Evolutionary conservation across 208 protist genomes (phyloP).

Genomic region (Herpetomonas samuelpessoai): DNA sequence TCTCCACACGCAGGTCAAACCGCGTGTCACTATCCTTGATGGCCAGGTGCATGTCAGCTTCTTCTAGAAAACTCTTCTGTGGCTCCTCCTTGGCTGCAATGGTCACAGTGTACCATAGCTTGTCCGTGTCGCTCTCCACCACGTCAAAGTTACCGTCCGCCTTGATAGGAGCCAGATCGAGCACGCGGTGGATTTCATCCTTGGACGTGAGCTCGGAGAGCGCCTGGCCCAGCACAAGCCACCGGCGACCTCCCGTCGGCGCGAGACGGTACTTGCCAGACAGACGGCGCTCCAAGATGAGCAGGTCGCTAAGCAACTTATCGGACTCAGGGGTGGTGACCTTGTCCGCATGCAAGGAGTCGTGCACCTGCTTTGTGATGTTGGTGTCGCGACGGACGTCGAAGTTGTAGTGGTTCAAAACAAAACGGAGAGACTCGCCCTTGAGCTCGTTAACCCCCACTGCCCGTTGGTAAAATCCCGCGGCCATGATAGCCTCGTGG

Average conservation of each 20-base stretch:
- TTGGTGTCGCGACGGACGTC: constrained; percentile 80
- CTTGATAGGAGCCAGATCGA: constrained; percentile 70
- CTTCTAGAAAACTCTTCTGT: constrained; percentile 52
- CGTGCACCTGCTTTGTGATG: constrained; percentile 72
- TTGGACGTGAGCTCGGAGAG: constrained; percentile 78
- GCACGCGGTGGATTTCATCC: constrained; percentile 66
- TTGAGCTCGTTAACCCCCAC: constrained; percentile 60
- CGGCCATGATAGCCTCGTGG: constrained; percentile 89
- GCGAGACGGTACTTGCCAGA: constrained; percentile 74
- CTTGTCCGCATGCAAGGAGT: constrained; percentile 41
- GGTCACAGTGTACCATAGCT: constrained; percentile 76
- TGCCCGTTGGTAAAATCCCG: constrained; percentile 76
- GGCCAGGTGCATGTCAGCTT: constrained; percentile 31
- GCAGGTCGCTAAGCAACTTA: constrained; percentile 71
- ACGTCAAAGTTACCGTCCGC: constrained; percentile 66
- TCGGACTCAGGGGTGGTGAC: constrained; percentile 69
- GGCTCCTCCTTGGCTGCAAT: constrained; percentile 52
- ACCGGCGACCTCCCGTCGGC: constrained; percentile 61
- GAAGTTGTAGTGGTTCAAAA: constrained; percentile 90
- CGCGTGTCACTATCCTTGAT: constrained; percentile 21
- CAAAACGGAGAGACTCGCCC: constrained; percentile 75
- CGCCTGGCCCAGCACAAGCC: constrained; percentile 73
- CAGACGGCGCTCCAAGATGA: constrained; percentile 80
- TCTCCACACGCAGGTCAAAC: constrained; percentile 72
- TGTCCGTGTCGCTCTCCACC: constrained; percentile 36